Percentiles rank a stretch among this genome's conserved stretches.
Conservation (phyloP, 106 monocot genomes). For the Allium sativum region DNA sequence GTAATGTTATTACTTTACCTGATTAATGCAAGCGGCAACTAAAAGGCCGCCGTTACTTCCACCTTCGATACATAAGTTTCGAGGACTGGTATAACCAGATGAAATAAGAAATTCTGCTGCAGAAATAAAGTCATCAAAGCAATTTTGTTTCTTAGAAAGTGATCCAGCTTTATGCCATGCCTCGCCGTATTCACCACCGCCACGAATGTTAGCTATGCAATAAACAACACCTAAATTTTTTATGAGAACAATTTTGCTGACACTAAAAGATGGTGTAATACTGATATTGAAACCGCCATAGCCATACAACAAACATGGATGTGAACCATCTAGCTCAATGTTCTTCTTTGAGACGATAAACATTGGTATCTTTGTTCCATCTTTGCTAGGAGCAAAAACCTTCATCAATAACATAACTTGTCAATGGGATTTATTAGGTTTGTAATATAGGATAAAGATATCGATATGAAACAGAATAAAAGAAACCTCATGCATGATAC, state of each 20-base stretch:
- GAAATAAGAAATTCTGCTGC: slow-evolving; percentile 77
- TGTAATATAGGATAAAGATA: background rate
- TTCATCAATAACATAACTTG: slow-evolving; percentile 3
- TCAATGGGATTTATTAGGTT: too few relatives aligned
- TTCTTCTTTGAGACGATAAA: slow-evolving; percentile 81
- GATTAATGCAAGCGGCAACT: slow-evolving; percentile 91
- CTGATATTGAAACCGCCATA: slow-evolving; percentile 92
- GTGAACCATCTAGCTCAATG: slow-evolving; percentile 67
- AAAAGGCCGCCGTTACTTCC: slow-evolving; percentile 98
- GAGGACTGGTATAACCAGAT: slow-evolving; percentile 54
- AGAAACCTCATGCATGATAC: too few relatives aligned
- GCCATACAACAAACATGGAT: slow-evolving; percentile 81
- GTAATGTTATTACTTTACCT: slow-evolving; percentile 25
- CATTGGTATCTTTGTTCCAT: slow-evolving; percentile 92
- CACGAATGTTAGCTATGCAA: slow-evolving; percentile 92
- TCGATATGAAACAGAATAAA: background rate
- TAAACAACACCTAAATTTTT: slow-evolving; percentile 59
- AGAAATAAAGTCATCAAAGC: slow-evolving; percentile 92
- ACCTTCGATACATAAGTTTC: slow-evolving; percentile 81
- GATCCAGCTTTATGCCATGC: slow-evolving; percentile 99
- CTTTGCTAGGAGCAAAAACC: slow-evolving; percentile 83
- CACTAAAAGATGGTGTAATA: slow-evolving; percentile 66
- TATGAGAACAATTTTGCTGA: slow-evolving; percentile 44
- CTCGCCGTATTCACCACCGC: slow-evolving; percentile 99
- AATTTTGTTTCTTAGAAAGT: slow-evolving; percentile 87